Evolutionary conservation across 2,329 filamentous ascomycete species (phyloP).

Genomic region (Apiospora malaysiana): DNA sequence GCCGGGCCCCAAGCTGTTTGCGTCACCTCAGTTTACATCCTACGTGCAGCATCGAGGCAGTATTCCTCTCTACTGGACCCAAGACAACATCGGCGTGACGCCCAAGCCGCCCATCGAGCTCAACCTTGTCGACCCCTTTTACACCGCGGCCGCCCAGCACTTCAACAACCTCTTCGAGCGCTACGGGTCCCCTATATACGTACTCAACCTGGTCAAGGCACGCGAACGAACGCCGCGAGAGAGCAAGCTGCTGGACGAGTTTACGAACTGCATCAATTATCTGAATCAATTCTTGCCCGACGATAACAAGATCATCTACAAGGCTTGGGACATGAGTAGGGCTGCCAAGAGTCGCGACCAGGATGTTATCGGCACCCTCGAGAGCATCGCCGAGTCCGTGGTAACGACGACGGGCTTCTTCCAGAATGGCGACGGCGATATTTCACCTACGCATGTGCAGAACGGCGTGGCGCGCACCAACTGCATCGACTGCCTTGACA

Average conservation of each 20-base stretch:
- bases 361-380: slow-evolving; percentile 92
- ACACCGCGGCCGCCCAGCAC: slow-evolving; percentile 88
- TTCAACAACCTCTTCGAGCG: slow-evolving; percentile 94
- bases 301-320: slow-evolving; percentile 87
- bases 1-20: slow-evolving; percentile 82
- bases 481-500: slow-evolving; percentile 96
- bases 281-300: slow-evolving; percentile 91
- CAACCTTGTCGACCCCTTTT: slow-evolving; percentile 95
- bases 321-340: slow-evolving; percentile 97
- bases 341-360: slow-evolving; percentile 91
- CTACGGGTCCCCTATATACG: slow-evolving; percentile 91
- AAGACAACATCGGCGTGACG: slow-evolving; percentile 92
- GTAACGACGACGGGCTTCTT: slow-evolving; percentile 90
- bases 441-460: slow-evolving; percentile 73
- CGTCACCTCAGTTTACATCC: slow-evolving; percentile 91
- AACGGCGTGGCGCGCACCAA: slow-evolving; percentile 95
- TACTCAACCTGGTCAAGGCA: slow-evolving; percentile 88
- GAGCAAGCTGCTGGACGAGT: slow-evolving; percentile 87
- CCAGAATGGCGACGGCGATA: slow-evolving; percentile 80
- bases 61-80: slow-evolving; percentile 96
- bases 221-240: slow-evolving; percentile 89
- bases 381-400: slow-evolving; percentile 87
- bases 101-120: slow-evolving; percentile 96
- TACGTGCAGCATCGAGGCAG: slow-evolving; percentile 97
- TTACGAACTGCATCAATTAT: slow-evolving; percentile 85